Evolutionary conservation across 345 rosid species (phyloP).

Genomic region (Turritis glabra): DNA sequence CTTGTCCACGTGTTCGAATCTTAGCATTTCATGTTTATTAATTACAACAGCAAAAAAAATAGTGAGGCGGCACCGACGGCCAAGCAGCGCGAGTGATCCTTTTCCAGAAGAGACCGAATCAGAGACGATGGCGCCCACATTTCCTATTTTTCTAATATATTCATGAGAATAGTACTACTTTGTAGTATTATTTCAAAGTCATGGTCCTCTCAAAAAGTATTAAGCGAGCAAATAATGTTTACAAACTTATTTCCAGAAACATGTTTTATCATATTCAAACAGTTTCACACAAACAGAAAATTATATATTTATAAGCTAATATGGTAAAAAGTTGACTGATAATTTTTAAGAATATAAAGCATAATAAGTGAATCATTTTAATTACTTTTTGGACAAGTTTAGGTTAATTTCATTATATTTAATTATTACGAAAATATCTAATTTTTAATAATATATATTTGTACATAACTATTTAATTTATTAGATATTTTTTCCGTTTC

Average conservation of each 20-base stretch:
- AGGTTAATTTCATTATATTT: too few species aligned
- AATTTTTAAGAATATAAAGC: too few species aligned
- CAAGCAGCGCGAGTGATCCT: slow-evolving; percentile 23
- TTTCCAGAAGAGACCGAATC: slow-evolving; percentile 40
- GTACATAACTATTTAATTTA: too few species aligned
- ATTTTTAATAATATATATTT: too few species aligned
- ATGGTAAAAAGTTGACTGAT: too few species aligned
- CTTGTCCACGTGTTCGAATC: slow-evolving; percentile 25
- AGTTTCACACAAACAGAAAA: not conserved
- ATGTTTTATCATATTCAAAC: not conserved
- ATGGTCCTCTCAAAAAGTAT: not conserved
- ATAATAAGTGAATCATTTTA: too few species aligned
- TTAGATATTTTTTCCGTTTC: too few species aligned
- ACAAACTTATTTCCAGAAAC: not conserved
- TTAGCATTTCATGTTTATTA: not conserved
- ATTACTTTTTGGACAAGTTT: too few species aligned
- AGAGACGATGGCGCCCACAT: slow-evolving; percentile 34
- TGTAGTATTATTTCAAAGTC: not conserved
- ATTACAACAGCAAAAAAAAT: not conserved
- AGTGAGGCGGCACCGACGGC: slow-evolving; percentile 64
- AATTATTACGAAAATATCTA: too few species aligned
- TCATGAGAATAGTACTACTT: not conserved
- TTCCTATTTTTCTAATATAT: not conserved
- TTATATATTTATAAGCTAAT: too few species aligned
- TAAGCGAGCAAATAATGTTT: not conserved